Evolutionary conservation across 2,329 filamentous ascomycete species (phyloP), one percentile per base, ranked within the genome.

Genomic region (Diplodia sapinea): DNA sequence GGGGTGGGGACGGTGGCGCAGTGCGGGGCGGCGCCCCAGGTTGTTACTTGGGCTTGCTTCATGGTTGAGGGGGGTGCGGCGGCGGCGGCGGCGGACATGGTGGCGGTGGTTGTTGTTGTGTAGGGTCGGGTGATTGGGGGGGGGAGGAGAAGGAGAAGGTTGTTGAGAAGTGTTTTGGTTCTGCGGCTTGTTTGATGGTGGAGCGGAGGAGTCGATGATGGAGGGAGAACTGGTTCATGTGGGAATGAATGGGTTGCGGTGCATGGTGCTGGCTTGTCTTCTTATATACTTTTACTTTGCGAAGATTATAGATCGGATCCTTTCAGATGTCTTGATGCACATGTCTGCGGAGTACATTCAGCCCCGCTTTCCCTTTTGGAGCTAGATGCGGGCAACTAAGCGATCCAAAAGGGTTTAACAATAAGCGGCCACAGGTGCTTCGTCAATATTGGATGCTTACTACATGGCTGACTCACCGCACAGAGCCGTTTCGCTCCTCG

Each of bases 1-100:
- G 57, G 57, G 6, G 17, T 36, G 3, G 79, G 75, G n/a, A 73
- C 68, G 1, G 78, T 72, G 59, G 73, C 52, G 68, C 77, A 79
- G 54, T 71, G 72, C 7, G 72, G 80, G 66, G 72, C 72, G 20
- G 75, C 67, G 2, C 78, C 79, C 80, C 81, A 84, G 67, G 76
- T 67, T 4, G 73, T 74, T 69, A 84, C 77, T 69, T 80, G 74
- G 51, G 80, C 81, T 59, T 79, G 76, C 65, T 81, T 74, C 76
- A 75, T 81, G 73, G 69, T 71, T 17, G 33, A 26, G 23, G 23
- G 23, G 23, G 23, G 23, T 26, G 23, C 23, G 23, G 3, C 62
- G 52, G 65, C 59, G 15, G 40, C 1, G 15, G 17, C 4, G 4
- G 40, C 7, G 9, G 43, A 5, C 1, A 11, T 47, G 43, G 9